These are phyloP conservation scores for Podosphaera fusca DNA, from an alignment of 2,329 filamentous ascomycete genomes.

Conservation along the genomic window DNA sequence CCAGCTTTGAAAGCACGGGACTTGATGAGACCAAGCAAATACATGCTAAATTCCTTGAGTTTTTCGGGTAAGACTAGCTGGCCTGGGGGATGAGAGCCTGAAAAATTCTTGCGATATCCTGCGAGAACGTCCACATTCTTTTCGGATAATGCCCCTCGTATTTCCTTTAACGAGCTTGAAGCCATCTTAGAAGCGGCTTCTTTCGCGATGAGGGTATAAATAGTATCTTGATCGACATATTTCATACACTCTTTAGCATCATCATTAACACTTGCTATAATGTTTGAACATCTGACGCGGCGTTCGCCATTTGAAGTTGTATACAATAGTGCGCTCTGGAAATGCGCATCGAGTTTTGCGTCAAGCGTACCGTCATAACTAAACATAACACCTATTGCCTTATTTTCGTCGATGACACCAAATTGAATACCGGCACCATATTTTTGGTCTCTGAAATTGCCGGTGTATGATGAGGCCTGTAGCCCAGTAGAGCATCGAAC, in stretches of 20 bases:
- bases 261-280: slow-evolving; percentile 80
- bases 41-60: slow-evolving; percentile 93
- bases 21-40: slow-evolving; percentile 74
- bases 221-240: slow-evolving; percentile 87
- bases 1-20: slow-evolving; percentile 84
- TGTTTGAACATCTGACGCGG: slow-evolving; percentile 75
- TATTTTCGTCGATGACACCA: slow-evolving; percentile 78
- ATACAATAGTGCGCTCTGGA: slow-evolving; percentile 86
- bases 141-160: slow-evolving; percentile 62
- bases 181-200: slow-evolving; percentile 75
- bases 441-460: slow-evolving; percentile 88
- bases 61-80: slow-evolving; percentile 90
- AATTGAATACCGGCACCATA: slow-evolving; percentile 91
- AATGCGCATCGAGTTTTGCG: slow-evolving; percentile 85
- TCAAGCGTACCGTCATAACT: slow-evolving; percentile 96
- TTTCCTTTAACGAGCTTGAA: slow-evolving; percentile 56
- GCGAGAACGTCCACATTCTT: slow-evolving; percentile 84
- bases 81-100: slow-evolving; percentile 61
- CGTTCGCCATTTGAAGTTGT: slow-evolving; percentile 78
- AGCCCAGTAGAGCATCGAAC: slow-evolving; percentile 92
- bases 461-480: slow-evolving; percentile 82
- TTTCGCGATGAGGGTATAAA: slow-evolving; percentile 72
- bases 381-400: slow-evolving; percentile 77
- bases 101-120: slow-evolving; percentile 80
- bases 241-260: slow-evolving; percentile 67